Percentiles rank a stretch among this genome's conserved stretches.
These are phyloP conservation scores for Chlamydomonas schloesseri DNA, from an alignment of 139 green algal genomes.

Conservation along the genomic window DNA sequence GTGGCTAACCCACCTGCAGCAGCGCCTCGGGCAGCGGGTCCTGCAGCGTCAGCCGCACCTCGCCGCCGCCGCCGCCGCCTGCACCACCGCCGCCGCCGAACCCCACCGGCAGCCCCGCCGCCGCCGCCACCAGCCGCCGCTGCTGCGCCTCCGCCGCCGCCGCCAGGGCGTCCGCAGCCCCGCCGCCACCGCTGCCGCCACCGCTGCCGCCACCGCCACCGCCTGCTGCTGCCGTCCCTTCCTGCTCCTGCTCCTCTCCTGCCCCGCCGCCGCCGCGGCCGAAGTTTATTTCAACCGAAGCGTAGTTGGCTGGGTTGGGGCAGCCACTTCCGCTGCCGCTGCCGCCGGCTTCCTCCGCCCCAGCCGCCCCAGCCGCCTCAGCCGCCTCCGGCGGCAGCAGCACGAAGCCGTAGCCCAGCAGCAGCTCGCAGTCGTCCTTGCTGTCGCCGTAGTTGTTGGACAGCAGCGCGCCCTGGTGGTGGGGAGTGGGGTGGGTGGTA, in stretches of 20 bases:
- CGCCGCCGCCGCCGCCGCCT: slow-evolving; percentile 38
- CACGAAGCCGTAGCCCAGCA: slow-evolving; percentile 72
- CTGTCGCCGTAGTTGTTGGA: slow-evolving; percentile 65
- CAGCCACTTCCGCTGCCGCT: too few species aligned
- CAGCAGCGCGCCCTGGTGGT: slow-evolving; percentile 43
- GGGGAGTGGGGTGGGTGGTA: too few species aligned
- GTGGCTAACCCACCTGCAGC: slow-evolving; percentile 43
- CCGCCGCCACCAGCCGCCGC: slow-evolving; percentile 33
- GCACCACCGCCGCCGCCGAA: slow-evolving; percentile 37
- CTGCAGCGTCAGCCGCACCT: slow-evolving; percentile 37
- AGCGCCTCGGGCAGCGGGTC: slow-evolving; percentile 48
- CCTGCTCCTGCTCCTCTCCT: background rate
- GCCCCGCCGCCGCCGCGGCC: background rate
- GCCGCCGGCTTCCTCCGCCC: too few species aligned
- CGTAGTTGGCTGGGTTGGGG: slow-evolving; percentile 62
- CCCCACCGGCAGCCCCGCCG: background rate
- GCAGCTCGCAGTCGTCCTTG: slow-evolving; percentile 73
- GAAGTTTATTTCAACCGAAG: slow-evolving; percentile 16
- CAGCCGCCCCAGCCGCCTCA: too few species aligned
- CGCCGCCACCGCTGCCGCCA: background rate
- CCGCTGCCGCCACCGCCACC: background rate
- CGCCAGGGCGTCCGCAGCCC: slow-evolving; percentile 8
- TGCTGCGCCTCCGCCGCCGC: slow-evolving; percentile 44
- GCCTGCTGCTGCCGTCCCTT: background rate
- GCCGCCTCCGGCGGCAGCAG: background rate